Evolutionary conservation across 108 stramenopile species (phyloP).

Genomic region (Nitzschia sp.): DNA sequence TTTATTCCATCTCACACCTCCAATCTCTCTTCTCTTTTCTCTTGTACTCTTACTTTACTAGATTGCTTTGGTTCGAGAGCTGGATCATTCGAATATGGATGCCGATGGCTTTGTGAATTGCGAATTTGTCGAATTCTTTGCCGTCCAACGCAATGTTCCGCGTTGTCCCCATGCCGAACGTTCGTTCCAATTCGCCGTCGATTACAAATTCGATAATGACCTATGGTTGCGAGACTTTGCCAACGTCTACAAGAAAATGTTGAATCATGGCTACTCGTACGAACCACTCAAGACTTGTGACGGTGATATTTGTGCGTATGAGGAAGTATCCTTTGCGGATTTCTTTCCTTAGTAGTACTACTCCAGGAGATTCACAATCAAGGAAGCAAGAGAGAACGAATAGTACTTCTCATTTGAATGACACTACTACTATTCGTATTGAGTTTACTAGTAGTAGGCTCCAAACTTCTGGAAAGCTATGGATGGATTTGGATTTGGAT

Average conservation of each 20-base stretch:
- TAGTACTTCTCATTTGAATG: too few species aligned
- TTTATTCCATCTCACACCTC: too few species aligned
- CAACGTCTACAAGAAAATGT: not conserved
- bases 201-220: conserved; percentile 3
- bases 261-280: not conserved
- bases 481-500: too few species aligned
- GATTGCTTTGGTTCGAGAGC: not conserved
- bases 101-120: not conserved
- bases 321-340: too few species aligned
- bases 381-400: too few species aligned
- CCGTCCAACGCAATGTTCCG: not conserved
- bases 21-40: too few species aligned
- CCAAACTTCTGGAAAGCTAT: too few species aligned
- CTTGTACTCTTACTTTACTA: too few species aligned
- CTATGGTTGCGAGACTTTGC: not conserved
- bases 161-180: not conserved
- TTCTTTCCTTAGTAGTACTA: too few species aligned
- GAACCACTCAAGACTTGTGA: not conserved
- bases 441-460: too few species aligned
- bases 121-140: not conserved
- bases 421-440: too few species aligned
- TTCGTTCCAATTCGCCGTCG: not conserved
- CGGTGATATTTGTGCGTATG: not conserved
- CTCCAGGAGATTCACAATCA: too few species aligned
- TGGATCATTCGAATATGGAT: not conserved